Conservation (phyloP, 768 basidiomycete species). For the Gloeophyllum trabeum region DNA sequence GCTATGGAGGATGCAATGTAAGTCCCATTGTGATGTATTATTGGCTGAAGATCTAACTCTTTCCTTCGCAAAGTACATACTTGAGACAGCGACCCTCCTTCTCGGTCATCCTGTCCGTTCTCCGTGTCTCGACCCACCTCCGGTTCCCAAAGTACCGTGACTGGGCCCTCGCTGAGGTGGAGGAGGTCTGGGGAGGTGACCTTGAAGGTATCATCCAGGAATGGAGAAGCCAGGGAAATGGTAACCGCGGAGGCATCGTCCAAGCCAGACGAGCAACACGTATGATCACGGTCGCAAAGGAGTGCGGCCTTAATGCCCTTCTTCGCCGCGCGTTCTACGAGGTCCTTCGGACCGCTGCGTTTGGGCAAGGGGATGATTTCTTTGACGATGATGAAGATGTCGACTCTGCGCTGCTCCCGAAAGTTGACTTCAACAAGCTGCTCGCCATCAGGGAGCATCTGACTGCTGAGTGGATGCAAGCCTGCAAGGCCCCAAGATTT, state of each 20-base stretch:
- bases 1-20: slow-evolving; percentile 23
- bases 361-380: slow-evolving; percentile 9
- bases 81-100: slow-evolving; percentile 17
- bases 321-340: slow-evolving; percentile 29
- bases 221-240: too few relatives aligned
- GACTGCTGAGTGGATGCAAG: background rate
- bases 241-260: too few relatives aligned
- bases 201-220: slow-evolving; percentile 14
- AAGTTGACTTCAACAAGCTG: slow-evolving; percentile 1
- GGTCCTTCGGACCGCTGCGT: slow-evolving; percentile 19
- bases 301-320: slow-evolving; percentile 16
- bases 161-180: slow-evolving; percentile 13
- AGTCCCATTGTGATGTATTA: slow-evolving; percentile 4
- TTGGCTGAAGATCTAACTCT: background rate
- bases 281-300: slow-evolving; percentile 20
- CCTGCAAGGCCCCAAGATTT: background rate
- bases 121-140: slow-evolving; percentile 24
- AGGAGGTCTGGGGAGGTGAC: too few relatives aligned
- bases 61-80: slow-evolving; percentile 11
- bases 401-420: slow-evolving; percentile 2
- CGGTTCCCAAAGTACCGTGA: slow-evolving; percentile 17
- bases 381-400: slow-evolving; percentile 1
- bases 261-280: slow-evolving; percentile 7
- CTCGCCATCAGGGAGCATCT: background rate
- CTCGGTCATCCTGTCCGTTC: slow-evolving; percentile 17